These are phyloP conservation scores for Coemansia sp. DNA, from an alignment of 192 early-diverging fungal species.

Conservation along the genomic window DNA sequence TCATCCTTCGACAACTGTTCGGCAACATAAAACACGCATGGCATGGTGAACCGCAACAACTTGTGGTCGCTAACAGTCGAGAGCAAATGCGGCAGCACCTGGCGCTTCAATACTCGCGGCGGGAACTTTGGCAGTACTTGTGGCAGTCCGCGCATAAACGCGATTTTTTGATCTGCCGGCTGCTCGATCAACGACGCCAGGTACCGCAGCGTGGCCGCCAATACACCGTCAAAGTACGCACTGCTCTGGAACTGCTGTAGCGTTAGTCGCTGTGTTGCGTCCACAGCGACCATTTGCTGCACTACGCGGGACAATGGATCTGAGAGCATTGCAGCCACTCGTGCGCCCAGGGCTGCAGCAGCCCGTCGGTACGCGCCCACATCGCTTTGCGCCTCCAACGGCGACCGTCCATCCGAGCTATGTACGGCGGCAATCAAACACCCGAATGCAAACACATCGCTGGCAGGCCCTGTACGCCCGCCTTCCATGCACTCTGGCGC, in stretches of 20 bases:
- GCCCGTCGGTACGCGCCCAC: conserved; percentile 63
- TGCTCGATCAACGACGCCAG: conserved; percentile 81
- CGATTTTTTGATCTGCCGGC: conserved; percentile 69
- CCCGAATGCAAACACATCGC: conserved; percentile 79
- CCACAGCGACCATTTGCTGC: conserved; percentile 55
- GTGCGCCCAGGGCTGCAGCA: conserved; percentile 48
- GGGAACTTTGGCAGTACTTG: conserved; percentile 73
- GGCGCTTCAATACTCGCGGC: conserved; percentile 64
- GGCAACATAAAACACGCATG: conserved; percentile 72
- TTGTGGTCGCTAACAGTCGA: conserved; percentile 72
- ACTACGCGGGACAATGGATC: conserved; percentile 55
- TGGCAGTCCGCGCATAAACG: conserved; percentile 75
- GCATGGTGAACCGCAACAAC: conserved; percentile 71
- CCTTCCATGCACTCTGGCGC: conserved; percentile 74
- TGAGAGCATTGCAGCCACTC: conserved; percentile 51
- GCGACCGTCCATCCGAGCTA: conserved; percentile 47
- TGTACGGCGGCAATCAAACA: conserved; percentile 74
- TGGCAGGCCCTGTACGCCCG: conserved; percentile 52
- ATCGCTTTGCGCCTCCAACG: conserved; percentile 57
- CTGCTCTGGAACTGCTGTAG: conserved; percentile 64
- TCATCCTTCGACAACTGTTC: conserved; percentile 61
- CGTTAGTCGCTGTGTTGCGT: conserved; percentile 60
- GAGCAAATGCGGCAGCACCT: conserved; percentile 70
- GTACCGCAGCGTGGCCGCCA: conserved; percentile 76
- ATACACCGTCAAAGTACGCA: conserved; percentile 76